Conservation (phyloP, 371 early-diverging fungal species). For the Haplosporangium sp. region DNA sequence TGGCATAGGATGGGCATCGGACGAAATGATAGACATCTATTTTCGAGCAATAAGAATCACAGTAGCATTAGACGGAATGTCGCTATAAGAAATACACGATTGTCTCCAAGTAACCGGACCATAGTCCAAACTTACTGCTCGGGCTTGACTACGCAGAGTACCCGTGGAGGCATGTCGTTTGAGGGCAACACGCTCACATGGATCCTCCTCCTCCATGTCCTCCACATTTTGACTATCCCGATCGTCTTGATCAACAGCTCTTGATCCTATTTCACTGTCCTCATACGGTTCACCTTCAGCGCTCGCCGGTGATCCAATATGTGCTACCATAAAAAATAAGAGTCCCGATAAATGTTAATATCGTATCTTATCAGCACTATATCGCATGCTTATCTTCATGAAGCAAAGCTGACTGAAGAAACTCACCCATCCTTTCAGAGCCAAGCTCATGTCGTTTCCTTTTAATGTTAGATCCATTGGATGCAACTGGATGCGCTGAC, state of each 20-base stretch:
- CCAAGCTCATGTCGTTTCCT: constrained; percentile 24
- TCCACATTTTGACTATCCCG: constrained; percentile 14
- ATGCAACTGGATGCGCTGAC: constrained; percentile 1
- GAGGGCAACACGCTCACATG: constrained; percentile 18
- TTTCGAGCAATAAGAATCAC: neutral
- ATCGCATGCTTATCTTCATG: too few relatives aligned
- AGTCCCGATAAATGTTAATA: neutral
- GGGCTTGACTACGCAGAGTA: constrained; percentile 17
- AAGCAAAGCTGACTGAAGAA: neutral
- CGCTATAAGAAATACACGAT: too few relatives aligned
- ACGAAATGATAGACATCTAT: constrained; percentile 5
- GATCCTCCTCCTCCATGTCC: constrained; percentile 36
- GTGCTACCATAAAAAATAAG: constrained; percentile 6
- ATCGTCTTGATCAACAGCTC: constrained; percentile 2
- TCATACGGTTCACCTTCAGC: constrained; percentile 13
- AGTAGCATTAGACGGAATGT: neutral
- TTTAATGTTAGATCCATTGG: constrained; percentile 15
- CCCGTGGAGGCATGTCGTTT: constrained; percentile 51
- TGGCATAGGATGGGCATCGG: constrained; percentile 23
- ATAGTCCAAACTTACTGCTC: constrained; percentile 15
- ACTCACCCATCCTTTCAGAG: constrained; percentile 14
- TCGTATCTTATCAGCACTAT: too few relatives aligned
- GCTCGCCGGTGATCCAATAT: constrained; percentile 26
- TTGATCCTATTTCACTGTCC: constrained; percentile 2
- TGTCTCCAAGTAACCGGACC: neutral